Base-by-base conservation (phyloP, 2,329 filamentous ascomycete species). In the Sordariomycetes sp. region DNA sequence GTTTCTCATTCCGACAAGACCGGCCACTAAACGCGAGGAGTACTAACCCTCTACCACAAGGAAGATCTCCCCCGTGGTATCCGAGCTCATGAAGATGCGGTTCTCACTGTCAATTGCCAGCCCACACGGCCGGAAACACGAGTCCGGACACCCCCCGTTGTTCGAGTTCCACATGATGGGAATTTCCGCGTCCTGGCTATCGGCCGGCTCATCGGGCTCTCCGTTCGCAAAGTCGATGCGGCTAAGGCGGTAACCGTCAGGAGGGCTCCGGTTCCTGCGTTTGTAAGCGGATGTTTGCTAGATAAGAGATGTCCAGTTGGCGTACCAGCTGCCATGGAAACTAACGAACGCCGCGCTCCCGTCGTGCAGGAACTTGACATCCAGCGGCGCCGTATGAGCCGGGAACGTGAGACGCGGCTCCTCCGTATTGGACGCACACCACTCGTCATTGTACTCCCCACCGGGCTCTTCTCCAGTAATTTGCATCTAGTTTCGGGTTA, bases 381-480 rank as follows among this genome's bases (percentile, higher is more conserved):
- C 84, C 3, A 88, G 71, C 0, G 85, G 86, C 1, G 85, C 84
- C 67, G 78, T 82, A 64, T 88, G 88, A 1, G 87, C 80, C 55
- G 73, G 72, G 63, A 80, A 79, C 3, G 81, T 81, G 34, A 90
- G 71, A 1, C 81, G 60, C 62, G 88, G 79, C 3, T 76, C 85
- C 2, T 83, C 76, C 22, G 66, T 66, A 34, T 68, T 65, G n/a
- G 76, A 76, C 24, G 86, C 69, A 6, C 61, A 63, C 46, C 24
- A 53, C 20, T 20, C 40, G 18, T 46, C 40, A 8, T 8, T 46
- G 18, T 46, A 46, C 18, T 46, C 16, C 18, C 40, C 40, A n/a
- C 16, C 18, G 5, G 56, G 46, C 34, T 43, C 18, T 18, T 18
- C 14, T 10, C 50, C n/a, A 2, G 56, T 35, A 11, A 53, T n/a